Conservation (phyloP, 2,329 filamentous ascomycete species). For the Polytolypa hystricis region DNA sequence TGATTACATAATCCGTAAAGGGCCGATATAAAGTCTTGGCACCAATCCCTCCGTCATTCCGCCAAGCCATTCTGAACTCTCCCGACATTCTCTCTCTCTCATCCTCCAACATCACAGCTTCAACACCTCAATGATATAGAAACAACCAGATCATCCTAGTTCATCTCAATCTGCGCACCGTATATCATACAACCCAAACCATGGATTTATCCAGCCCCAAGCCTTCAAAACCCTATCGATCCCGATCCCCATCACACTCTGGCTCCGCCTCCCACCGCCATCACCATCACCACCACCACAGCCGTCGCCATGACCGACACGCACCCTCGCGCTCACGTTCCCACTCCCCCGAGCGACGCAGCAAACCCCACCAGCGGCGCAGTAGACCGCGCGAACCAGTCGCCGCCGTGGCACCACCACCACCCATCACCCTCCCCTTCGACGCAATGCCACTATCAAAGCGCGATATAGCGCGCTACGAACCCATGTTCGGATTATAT, state of each 20-base stretch:
- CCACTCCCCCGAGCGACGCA: constrained; percentile 8
- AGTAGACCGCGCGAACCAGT: constrained; percentile 1
- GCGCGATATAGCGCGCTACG: constrained; percentile 54
- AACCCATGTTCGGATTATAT: constrained; percentile 69
- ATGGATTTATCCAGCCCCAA: constrained; percentile 1
- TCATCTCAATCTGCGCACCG: too few relatives aligned
- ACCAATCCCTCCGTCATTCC: too few relatives aligned
- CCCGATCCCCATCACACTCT: constrained; percentile 23
- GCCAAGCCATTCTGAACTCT: too few relatives aligned
- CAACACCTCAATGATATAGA: not conserved
- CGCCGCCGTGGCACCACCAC: constrained; percentile 5
- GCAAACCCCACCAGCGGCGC: constrained; percentile 6
- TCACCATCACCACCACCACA: constrained; percentile 28
- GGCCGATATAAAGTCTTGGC: too few relatives aligned
- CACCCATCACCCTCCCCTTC: constrained; percentile 47
- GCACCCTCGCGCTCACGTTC: constrained; percentile 13
- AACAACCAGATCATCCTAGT: not conserved
- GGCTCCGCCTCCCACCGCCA: constrained; percentile 25
- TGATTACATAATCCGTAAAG: too few relatives aligned
- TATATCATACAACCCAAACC: too few relatives aligned
- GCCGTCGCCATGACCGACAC: constrained; percentile 12
- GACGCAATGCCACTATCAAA: constrained; percentile 56
- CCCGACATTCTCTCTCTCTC: too few relatives aligned
- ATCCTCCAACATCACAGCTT: too few relatives aligned
- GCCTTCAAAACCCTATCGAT: constrained; percentile 5